These are phyloP conservation scores for Coccomyxa sp. DNA, from an alignment of 139 green algal genomes.

Conservation along the genomic window DNA sequence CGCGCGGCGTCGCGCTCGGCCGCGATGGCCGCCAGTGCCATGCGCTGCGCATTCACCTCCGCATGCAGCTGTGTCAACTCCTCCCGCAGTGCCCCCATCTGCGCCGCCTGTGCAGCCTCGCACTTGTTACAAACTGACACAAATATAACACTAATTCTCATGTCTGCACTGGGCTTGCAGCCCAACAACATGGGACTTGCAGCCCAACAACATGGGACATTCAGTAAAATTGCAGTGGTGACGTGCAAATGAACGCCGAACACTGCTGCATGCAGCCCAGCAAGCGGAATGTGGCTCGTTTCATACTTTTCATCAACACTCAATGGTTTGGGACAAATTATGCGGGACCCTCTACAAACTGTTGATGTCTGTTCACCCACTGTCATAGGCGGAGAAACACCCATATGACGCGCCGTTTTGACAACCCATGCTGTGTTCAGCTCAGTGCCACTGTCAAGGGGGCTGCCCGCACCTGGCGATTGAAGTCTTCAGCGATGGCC, in stretches of 20 bases:
- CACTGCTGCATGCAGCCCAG: background rate
- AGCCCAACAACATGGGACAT: background rate
- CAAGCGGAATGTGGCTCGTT: background rate
- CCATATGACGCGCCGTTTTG: background rate
- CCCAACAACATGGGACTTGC: background rate
- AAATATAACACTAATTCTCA: background rate
- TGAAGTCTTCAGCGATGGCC: slow-evolving; percentile 44
- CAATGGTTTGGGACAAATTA: too few species aligned
- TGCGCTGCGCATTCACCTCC: slow-evolving; percentile 19
- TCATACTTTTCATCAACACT: background rate
- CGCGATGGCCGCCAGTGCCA: slow-evolving; percentile 22
- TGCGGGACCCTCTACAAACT: background rate
- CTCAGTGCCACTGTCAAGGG: background rate
- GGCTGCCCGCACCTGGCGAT: slow-evolving; percentile 21
- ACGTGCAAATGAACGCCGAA: background rate
- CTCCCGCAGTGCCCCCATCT: background rate
- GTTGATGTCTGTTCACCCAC: background rate
- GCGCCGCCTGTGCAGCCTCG: background rate
- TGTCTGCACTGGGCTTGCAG: background rate
- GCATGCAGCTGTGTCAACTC: slow-evolving; percentile 24
- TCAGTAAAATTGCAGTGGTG: background rate
- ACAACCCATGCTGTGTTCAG: background rate
- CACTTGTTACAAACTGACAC: background rate
- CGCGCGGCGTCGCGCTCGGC: slow-evolving; percentile 30
- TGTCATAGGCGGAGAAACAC: background rate